Evolutionary conservation across 352 stramenopile species (phyloP), one percentile per base, ranked within the genome.

Genomic region (Discostella stelligera): DNA sequence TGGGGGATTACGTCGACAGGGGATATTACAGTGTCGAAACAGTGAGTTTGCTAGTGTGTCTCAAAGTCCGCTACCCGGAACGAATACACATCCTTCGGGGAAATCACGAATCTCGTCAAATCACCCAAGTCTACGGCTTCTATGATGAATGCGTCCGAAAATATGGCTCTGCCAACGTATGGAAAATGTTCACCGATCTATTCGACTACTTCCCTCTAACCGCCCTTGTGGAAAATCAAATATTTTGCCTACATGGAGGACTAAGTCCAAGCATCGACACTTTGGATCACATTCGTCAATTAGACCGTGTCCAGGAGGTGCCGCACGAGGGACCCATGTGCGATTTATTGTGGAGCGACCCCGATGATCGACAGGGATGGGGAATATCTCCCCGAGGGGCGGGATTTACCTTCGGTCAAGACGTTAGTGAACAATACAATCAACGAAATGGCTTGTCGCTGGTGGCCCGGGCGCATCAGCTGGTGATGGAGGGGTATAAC

Each of bases 141-240:
- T 99, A 98, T 83, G 96, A 98, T 82, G 97, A 99, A 91, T 99
- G 96, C 81, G 82, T 98, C 37, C 89, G 96, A 73, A 99, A 99
- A 90, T 99, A 99, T 86, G 97, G 97, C 59, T 97, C 97, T 79
- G 97, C 96, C 25, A 98, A 98, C 68, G 94, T 99, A 20, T 99
- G 97, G 97, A 98, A 99, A 80, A 94, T 95, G 21, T 98, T 98
- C 71, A 98, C 95, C 8, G 94, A 97, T 78, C 92, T 94, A 53
- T 98, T 96, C 89, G 96, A 98, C 87, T 98, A 98, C 78, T 82
- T 99, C 27, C 96, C 96, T 21, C 90, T 98, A 55, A 98, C 96
- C 8, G 96, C 96, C 20, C 83, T 98, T 3, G 93, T 99, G 20
- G 95, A 97, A 56, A 95, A 98, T 89, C 90, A 97, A 80, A 95